Evolutionary conservation across 192 early-diverging fungal genomes (phyloP), one percentile per base, ranked within the genome.

Genomic region (Coemansia sp.): DNA sequence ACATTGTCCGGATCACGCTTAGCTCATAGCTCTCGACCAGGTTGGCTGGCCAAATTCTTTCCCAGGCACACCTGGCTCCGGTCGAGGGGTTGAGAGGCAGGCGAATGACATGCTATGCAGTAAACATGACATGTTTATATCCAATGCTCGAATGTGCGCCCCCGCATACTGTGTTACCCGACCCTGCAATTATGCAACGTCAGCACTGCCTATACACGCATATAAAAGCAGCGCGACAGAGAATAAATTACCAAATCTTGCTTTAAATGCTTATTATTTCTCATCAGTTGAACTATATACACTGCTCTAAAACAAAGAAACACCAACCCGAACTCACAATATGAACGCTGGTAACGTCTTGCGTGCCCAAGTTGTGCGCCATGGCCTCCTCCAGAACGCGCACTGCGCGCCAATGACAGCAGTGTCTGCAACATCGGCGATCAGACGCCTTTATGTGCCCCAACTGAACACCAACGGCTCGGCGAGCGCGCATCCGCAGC

Each of bases 401-500:
- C 11, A 22, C 17, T 39, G 51, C 8, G 4, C 27, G 14, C 47
- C 66, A 7, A 45, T 51, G 21, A 22, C 41, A 12, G 21, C 43
- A 32, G 23, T 32, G 0, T 23, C 65, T 48, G 65, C 60, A 12
- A 21, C 71, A 15, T 54, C 60, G 60, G 61, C 56, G 56, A 47
- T 67, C 56, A 58, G 49, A 49, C 71, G 61, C 60, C 53, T 51
- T 29, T 67, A 73, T 19, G 60, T 55, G 39, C 71, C 60, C 3
- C 65, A 67, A 51, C 21, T 32, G 24, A 70, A n/a, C 50, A 19
- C 45, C 45, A 54, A 27, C 43, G 62, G 29, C 47, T n/a, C 60
- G 9, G 47, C 48, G 22, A 23, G 51, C 21, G n/a, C 49, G 8
- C 25, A 59, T 27, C 52, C 52, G 0, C n/a, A 8, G 48, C 24